Base-by-base conservation (phyloP, 108 stramenopile species). In the Nitzschia putrida region DNA sequence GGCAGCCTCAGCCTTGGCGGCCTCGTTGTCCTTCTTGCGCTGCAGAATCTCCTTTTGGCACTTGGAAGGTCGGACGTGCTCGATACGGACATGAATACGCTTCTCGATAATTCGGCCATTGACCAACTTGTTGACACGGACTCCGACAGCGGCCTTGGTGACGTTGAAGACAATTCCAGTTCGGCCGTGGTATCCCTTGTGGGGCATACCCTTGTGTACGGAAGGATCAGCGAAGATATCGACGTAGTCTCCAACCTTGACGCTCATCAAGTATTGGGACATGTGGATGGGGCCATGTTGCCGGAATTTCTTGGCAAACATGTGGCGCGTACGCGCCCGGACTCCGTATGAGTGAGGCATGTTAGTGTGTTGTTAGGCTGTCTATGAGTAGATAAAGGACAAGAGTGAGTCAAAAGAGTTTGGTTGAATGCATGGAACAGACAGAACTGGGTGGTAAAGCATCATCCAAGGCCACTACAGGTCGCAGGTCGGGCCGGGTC, bases 201-300 rank as follows among this genome's bases (percentile, higher is more conserved):
- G 95, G 57, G 99, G 99, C 99, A 99, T 99, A 86, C 99, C 99
- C 92, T 98, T 98, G 90, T 98, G 98, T 66, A 97, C 82, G 72
- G 97, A 91, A 18, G 97, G 92, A 85, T 99, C 87, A 71, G 93
- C 96, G 70, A 96, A 97, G 86, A 99, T 98, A 75, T 99, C 99
- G 6, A 99, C 99, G 82, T 96, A 97, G 83, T 99, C 99, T 34
- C 99, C 99, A 18, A 96, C 85, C 96, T 98, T 91, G 61, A 93
- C 86, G 26, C 72, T 83, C 80, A 90, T 80, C 66, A 96, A 66
- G 81, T 94, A 96, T 82, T 90, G 94, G 61, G 93, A 94, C 43
- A 98, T 88, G 69, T 85, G 76, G 75, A 86, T 85, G 64, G 86
- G 88, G 53, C 98, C 99, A 61, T 96, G 73, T 77, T 95, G 82